These are phyloP conservation scores for Talaromyces atroroseus DNA, from an alignment of 2,329 filamentous ascomycete species.

Conservation along the genomic window DNA sequence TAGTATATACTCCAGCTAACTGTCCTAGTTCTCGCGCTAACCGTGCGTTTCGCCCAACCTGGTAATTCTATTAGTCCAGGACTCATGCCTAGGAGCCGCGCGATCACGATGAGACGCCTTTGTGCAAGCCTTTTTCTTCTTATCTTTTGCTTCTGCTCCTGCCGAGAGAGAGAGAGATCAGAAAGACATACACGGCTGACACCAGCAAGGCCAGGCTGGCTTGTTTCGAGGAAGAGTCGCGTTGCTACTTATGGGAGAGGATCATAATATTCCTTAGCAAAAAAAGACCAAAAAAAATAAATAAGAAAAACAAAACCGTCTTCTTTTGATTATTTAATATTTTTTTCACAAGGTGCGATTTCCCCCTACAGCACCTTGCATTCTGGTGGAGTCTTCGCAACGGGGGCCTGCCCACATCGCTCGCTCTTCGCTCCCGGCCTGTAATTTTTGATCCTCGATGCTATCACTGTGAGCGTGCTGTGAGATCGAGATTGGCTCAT, in stretches of 20 bases:
- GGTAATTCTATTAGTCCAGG: conserved; percentile 2
- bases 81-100: conserved; percentile 1
- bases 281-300: too few species aligned
- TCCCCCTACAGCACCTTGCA: conserved; percentile 16
- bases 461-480: not conserved
- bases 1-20: not conserved
- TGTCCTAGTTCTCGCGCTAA: not conserved
- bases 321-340: not conserved
- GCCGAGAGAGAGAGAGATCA: not conserved
- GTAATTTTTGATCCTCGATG: conserved; percentile 9
- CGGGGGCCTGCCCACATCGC: conserved; percentile 20
- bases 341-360: not conserved
- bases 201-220: too few species aligned
- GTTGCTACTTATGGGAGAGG: too few species aligned
- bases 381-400: conserved; percentile 22
- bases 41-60: conserved; percentile 8
- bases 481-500: too few species aligned
- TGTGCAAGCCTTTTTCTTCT: not conserved
- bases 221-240: too few species aligned
- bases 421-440: conserved; percentile 11
- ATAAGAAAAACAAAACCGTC: too few species aligned
- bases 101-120: not conserved
- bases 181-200: not conserved
- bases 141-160: not conserved
- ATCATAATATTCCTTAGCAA: too few species aligned